phyloP scores from a whole-genome alignment of 768 basidiomycete species.

The Psilocybe subaeruginosa region DNA sequence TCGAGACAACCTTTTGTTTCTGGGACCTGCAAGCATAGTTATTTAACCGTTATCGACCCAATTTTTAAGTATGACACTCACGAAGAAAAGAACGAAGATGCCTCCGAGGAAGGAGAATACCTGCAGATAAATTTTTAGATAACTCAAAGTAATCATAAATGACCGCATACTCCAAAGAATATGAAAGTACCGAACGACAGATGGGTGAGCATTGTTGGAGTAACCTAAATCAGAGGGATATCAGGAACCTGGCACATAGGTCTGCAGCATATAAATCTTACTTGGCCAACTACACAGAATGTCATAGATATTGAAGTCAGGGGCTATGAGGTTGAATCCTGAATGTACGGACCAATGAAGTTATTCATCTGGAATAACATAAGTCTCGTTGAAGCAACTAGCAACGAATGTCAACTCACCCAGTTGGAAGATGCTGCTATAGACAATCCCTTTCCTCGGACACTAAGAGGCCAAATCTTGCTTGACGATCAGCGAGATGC shows the following conservation, averaged over 20 bases:
- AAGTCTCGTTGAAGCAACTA: neutral
- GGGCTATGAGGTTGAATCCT: neutral
- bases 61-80: constrained; percentile 31
- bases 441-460: constrained; percentile 76
- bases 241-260: neutral
- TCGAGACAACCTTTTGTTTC: constrained; percentile 61
- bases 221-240: constrained; percentile 41
- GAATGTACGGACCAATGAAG: constrained; percentile 56
- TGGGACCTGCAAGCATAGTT: constrained; percentile 47
- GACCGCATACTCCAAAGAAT: constrained; percentile 64
- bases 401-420: constrained; percentile 36
- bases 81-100: constrained; percentile 66
- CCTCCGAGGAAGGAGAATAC: constrained; percentile 70
- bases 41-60: neutral
- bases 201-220: constrained; percentile 70
- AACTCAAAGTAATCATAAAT: neutral
- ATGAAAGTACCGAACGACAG: constrained; percentile 75
- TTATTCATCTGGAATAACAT: constrained; percentile 65
- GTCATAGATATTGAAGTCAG: neutral
- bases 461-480: constrained; percentile 68
- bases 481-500: neutral
- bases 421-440: constrained; percentile 80
- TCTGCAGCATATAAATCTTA: constrained; percentile 11
- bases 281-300: constrained; percentile 49
- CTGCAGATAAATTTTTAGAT: constrained; percentile 26